phyloP scores from a whole-genome alignment of 768 basidiomycete species.

The Omphalotus guepiniiformis region DNA sequence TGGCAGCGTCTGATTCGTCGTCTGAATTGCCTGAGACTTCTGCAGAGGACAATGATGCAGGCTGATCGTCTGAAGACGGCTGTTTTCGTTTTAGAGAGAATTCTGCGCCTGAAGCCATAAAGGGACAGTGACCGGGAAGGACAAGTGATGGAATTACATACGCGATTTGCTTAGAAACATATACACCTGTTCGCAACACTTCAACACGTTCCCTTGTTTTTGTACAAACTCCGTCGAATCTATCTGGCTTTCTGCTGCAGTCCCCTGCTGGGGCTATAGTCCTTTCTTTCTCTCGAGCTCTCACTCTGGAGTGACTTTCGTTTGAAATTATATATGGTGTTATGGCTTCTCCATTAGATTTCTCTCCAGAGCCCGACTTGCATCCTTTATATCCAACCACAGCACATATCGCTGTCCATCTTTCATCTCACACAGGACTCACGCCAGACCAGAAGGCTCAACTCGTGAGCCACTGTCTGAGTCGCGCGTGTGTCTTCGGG shows the following conservation, averaged over 20 bases:
- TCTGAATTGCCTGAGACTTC: conserved; percentile 20
- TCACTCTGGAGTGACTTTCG: too few species aligned
- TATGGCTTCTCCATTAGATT: conserved; percentile 36
- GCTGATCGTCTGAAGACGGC: conserved; percentile 21
- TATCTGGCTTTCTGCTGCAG: neutral
- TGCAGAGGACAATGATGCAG: neutral
- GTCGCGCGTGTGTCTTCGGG: conserved; percentile 74
- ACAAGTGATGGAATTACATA: neutral
- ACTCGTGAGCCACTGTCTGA: conserved; percentile 70
- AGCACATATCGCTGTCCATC: conserved; percentile 53
- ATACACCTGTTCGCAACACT: too few species aligned
- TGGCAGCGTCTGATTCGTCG: conserved; percentile 20
- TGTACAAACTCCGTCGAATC: too few species aligned
- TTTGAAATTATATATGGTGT: too few species aligned
- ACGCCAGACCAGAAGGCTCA: conserved; percentile 61
- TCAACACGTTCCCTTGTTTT: too few species aligned
- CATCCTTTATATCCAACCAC: conserved; percentile 74
- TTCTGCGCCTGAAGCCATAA: neutral
- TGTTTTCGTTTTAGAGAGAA: conserved; percentile 48
- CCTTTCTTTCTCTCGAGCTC: neutral
- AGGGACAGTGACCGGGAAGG: conserved; percentile 6
- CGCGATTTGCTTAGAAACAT: conserved; percentile 2
- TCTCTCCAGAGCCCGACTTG: conserved; percentile 75
- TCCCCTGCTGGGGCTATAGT: neutral
- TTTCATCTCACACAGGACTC: conserved; percentile 66